Conservation (phyloP, 2,329 filamentous ascomycete species). For the Onygenales sp. region DNA sequence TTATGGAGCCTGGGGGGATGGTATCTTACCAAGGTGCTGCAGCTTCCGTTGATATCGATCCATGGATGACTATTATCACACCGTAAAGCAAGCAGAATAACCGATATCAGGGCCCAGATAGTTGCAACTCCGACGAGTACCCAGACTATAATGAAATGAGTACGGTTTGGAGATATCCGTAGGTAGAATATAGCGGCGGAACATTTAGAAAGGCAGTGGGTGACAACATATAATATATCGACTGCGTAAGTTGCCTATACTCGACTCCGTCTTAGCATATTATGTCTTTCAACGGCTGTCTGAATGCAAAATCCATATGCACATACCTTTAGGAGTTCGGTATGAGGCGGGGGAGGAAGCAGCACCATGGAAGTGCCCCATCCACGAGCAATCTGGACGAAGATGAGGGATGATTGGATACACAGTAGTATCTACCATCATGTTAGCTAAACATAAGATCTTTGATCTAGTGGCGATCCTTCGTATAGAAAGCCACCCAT, state of each 20-base stretch:
- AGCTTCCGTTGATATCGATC: constrained; percentile 22
- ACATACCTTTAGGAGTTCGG: constrained; percentile 28
- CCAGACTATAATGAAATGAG: constrained; percentile 21
- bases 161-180: constrained; percentile 27
- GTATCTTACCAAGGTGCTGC: constrained; percentile 22
- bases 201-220: constrained; percentile 34
- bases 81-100: constrained; percentile 28
- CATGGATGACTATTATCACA: constrained; percentile 28
- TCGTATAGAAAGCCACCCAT: neutral
- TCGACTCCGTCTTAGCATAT: neutral
- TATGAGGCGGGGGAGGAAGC: constrained; percentile 12
- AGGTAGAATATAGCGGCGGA: constrained; percentile 30
- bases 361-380: constrained; percentile 28
- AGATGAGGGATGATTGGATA: constrained; percentile 29
- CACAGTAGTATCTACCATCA: constrained; percentile 22
- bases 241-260: constrained; percentile 26
- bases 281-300: neutral
- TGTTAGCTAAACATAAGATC: constrained; percentile 4
- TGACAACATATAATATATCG: constrained; percentile 33
- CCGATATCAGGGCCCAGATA: constrained; percentile 24
- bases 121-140: constrained; percentile 20
- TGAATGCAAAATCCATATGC: neutral
- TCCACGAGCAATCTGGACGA: constrained; percentile 28
- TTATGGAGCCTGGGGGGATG: neutral
- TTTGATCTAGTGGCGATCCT: constrained; percentile 10